These are phyloP conservation scores for Termitomyces sp. DNA, from an alignment of 768 basidiomycete species.

Conservation along the genomic window DNA sequence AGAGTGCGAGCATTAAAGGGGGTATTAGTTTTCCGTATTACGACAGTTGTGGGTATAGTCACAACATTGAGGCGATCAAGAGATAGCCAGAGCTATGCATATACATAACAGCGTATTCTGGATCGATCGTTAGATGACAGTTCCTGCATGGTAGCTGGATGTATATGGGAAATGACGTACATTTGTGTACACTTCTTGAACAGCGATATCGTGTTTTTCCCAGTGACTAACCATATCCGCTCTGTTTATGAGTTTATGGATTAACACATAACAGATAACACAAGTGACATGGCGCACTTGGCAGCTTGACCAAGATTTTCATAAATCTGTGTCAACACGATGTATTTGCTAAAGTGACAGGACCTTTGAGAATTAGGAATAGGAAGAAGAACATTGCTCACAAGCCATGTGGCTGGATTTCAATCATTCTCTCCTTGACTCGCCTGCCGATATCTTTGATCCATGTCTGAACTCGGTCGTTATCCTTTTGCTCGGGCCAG, in stretches of 20 bases:
- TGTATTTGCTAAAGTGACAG: conserved; percentile 60
- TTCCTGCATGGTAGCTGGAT: conserved; percentile 4
- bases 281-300: conserved; percentile 43
- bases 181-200: conserved; percentile 75
- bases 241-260: conserved; percentile 27
- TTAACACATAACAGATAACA: conserved; percentile 3
- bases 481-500: conserved; percentile 68
- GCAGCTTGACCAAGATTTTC: conserved; percentile 84
- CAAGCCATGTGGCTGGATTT: conserved; percentile 79
- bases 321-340: conserved; percentile 79
- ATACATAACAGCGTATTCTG: conserved; percentile 62
- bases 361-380: conserved; percentile 6
- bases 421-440: conserved; percentile 81
- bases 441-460: conserved; percentile 82
- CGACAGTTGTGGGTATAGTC: conserved; percentile 15
- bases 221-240: conserved; percentile 83
- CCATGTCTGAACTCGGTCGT: conserved; percentile 65
- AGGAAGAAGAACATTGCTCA: conserved; percentile 32
- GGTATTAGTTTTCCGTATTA: conserved; percentile 18
- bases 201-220: conserved; percentile 78
- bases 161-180: conserved; percentile 36
- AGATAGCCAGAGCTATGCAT: conserved; percentile 44
- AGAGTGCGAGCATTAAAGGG: conserved; percentile 11
- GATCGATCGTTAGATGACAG: conserved; percentile 10
- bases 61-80: conserved; percentile 21